phyloP scores from a whole-genome alignment of 2,329 filamentous ascomycete species.

The Diaporthe destruens region DNA sequence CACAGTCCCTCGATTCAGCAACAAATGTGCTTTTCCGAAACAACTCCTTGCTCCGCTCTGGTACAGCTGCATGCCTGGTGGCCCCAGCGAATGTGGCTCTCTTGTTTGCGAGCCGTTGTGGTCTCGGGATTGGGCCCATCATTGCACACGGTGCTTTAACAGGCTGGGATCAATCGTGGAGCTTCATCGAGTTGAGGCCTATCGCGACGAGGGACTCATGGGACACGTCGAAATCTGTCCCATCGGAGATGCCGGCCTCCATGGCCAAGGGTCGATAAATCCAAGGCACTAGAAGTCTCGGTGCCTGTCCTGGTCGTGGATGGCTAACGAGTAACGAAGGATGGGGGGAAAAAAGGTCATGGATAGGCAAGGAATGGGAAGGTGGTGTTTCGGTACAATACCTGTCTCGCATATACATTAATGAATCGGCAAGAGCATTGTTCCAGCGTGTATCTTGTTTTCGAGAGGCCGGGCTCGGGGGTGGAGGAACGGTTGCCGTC shows the following conservation, averaged over 20 bases:
- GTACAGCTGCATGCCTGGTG: not conserved
- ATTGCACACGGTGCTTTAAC: too few relatives aligned
- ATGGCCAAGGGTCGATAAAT: not conserved
- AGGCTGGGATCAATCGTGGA: not conserved
- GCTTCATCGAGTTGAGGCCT: not conserved
- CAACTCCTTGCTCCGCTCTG: not conserved
- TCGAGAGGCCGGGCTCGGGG: not conserved
- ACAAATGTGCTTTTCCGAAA: not conserved
- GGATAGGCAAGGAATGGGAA: constrained; percentile 15
- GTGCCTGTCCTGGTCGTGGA: not conserved
- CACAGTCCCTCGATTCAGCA: not conserved
- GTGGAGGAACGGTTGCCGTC: not conserved
- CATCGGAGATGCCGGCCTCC: not conserved
- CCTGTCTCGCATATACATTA: constrained; percentile 32
- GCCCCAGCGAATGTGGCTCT: not conserved
- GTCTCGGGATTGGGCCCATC: not conserved
- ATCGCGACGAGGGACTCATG: not conserved
- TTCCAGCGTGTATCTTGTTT: constrained; percentile 15
- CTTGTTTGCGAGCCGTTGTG: not conserved
- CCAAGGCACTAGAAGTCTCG: constrained; percentile 8
- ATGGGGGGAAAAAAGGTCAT: not conserved
- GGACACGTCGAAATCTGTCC: not conserved
- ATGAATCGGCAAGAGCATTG: constrained; percentile 32
- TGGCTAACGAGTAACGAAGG: constrained; percentile 6
- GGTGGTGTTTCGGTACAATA: constrained; percentile 19